Base-by-base conservation (phyloP, 2,329 filamentous ascomycete genomes). In the Blumeria hordei region DNA sequence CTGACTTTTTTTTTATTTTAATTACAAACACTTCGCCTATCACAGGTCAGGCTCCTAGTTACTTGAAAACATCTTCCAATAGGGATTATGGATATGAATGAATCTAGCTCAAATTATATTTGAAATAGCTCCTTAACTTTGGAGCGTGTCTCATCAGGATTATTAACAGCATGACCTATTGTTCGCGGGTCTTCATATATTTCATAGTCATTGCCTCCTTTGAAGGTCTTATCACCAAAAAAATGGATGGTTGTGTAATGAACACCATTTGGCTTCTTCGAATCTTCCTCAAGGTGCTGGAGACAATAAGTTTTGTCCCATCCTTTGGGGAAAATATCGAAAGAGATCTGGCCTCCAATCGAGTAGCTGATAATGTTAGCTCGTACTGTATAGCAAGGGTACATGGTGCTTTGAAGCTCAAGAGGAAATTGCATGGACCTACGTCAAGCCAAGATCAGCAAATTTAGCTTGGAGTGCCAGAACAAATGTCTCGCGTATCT, bases 301-400 rank as follows among this genome's bases (percentile, higher is more conserved):
- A 96, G 74, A 72, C 88, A 95, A 76, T 94, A 98, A 9, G 86
- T 94, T 80, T 96, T 98, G 72, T 98, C 92, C 92, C 92, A 98
- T 65, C 92, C 92, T 2, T 74, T 78, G 60, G 92, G 92, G 76
- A 98, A 98, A 64, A 96, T 85, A 67, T 98, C 92, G 69, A 98
- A 98, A 57, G 88, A 95, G 70, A 98, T 95, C 67, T 95, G 87
- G 54, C 92, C 92, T 62, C 92, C 92, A 64, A 98, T 94, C 59
- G 87, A 90, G 74, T 83, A 95, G 44, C 85, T 88, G 58, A 59
- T 53, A 28, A 28, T 28, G 21, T 28, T 28, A 28, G 21, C 21
- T 28, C 4, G 21, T 28, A 28, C 21, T 28, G 21, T 28, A 28
- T 28, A 28, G 21, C 21, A 28, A 28, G 21, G 2, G 21, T 28